Base-by-base conservation (phyloP, 768 basidiomycete genomes). In the Tremella mesenterica region DNA sequence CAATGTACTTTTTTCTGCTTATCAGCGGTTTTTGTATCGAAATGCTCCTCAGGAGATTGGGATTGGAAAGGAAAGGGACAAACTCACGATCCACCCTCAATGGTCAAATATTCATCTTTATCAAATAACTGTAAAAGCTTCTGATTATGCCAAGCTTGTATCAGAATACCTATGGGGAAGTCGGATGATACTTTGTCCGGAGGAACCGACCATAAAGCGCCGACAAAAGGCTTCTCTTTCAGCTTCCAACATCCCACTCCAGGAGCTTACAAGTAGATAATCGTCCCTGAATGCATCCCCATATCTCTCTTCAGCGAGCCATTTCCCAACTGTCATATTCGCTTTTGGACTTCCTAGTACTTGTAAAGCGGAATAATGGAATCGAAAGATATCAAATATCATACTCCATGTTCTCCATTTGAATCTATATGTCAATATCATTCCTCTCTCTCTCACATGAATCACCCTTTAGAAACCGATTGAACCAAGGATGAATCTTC, bases 81-180 rank as follows among this genome's bases (percentile, higher is more conserved):
- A 18, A 52, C 50, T 52, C 50, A 52, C 50, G 50, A 43, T 21
- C 50, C 50, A 13, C 50, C 50, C 5, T 20, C 41, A 43, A 52
- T 44, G 41, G 25, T 44, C 14, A 27, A 30, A 18, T 36, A 52
- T 9, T 38, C 23, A 26, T 18, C 26, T 21, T 31, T 27, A 28
- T 16, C 18, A 10, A 25, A 52, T 20, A 52, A 29, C 29, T 52
- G 14, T 6, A 52, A 30, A 10, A 52, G n/a, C 23, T 26, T 20
- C 21, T 33, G 38, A 14, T 23, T 29, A 43, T 44, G 26, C 27
- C 43, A 52, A 13, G 13, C 41, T 5, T 18, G 41, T 14, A 52
- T 30, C 25, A 44, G 26, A 10, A 25, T 52, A 13, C 13, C 14
- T 8, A 52, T 30, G 4, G 50, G 50, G 10, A 43, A 29, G 13